Base-by-base conservation (phyloP, 805 yeast species). In the baker's yeast (Saccharomyces cerevisiae) region DNA sequence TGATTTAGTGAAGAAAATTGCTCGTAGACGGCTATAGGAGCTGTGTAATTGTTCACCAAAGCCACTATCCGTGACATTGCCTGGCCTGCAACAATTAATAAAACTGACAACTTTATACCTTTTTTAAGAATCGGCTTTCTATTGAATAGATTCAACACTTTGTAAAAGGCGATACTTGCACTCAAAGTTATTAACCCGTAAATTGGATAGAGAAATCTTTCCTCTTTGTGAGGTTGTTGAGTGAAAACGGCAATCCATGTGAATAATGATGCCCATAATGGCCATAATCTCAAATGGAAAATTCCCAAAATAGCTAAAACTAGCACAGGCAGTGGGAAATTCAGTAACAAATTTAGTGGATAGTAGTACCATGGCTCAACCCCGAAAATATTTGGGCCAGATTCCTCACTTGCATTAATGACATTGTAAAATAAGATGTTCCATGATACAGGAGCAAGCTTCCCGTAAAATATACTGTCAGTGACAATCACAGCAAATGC, bases 331-430 rank as follows among this genome's bases (percentile, higher is more conserved):
- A 30, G 77, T 57, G 72, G 87, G 76, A 89, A 90, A 69, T 91
- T 92, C 55, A 92, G 72, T 3, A 83, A 55, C 49, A 92, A 70
- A 63, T 91, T 90, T 55, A 77, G 64, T 10, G 82, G 57, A 64
- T 92, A 92, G 68, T 87, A 92, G 36, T 73, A 66, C 71, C 85
- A 75, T 13, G 94, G 89, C 68, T 91, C 97, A 5, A 80, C 80
- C 28, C 97, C 97, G 70, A 90, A 92, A 26, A 92, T 89, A 56
- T 87, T 84, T 1, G 97, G 97, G 0, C 97, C 97, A 27, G 88
- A 76, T 4, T 67, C 60, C 46, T 81, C 87, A 54, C 76, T 74
- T 0, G 95, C 83, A 64, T 76, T 68, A 54, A 85, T 71, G 1
- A 91, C 96, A 63, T 92, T 91, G 70, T 92, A 92, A 24, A 82